Conservation (phyloP, 1,284 basidiomycete genomes). For the Sphagnurus paluster region DNA sequence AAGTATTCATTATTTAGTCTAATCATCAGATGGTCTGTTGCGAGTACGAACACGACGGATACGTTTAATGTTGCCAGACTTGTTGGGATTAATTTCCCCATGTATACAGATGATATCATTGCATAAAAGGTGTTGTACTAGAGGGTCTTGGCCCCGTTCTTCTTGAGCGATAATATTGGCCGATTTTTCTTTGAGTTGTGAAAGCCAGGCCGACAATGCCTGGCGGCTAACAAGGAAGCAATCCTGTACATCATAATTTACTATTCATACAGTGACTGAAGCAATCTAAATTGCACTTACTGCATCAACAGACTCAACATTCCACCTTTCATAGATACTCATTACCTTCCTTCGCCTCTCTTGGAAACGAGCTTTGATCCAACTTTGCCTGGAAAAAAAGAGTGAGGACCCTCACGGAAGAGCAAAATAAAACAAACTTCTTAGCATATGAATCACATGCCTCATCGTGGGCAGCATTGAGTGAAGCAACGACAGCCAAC, state of each 20-base stretch:
- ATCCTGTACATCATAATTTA: slow-evolving; percentile 37
- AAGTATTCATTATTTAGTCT: neutral
- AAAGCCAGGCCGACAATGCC: slow-evolving; percentile 63
- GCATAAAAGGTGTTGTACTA: slow-evolving; percentile 14
- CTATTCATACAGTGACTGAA: neutral
- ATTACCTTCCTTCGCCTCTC: slow-evolving; percentile 52
- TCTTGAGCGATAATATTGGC: slow-evolving; percentile 12
- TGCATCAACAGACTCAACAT: slow-evolving; percentile 45
- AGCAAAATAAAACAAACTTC: slow-evolving; percentile 44
- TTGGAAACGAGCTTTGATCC: slow-evolving; percentile 44
- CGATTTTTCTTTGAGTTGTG: slow-evolving; percentile 36
- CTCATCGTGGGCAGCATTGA: slow-evolving; percentile 56
- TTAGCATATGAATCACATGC: slow-evolving; percentile 50
- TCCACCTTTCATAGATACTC: slow-evolving; percentile 67
- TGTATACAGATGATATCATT: slow-evolving; percentile 62
- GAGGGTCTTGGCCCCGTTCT: slow-evolving; percentile 14
- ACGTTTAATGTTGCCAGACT: slow-evolving; percentile 64
- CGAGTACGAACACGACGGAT: slow-evolving; percentile 45
- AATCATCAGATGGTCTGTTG: neutral
- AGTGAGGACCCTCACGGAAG: slow-evolving; percentile 8
- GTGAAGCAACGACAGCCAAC: slow-evolving; percentile 47
- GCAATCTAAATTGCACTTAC: slow-evolving; percentile 36
- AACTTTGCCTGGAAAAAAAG: slow-evolving; percentile 41
- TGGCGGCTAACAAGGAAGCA: slow-evolving; percentile 58
- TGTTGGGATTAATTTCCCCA: slow-evolving; percentile 54